phyloP scores from a whole-genome alignment of 441 rosid genomes.

The Isatis lusitanica region DNA sequence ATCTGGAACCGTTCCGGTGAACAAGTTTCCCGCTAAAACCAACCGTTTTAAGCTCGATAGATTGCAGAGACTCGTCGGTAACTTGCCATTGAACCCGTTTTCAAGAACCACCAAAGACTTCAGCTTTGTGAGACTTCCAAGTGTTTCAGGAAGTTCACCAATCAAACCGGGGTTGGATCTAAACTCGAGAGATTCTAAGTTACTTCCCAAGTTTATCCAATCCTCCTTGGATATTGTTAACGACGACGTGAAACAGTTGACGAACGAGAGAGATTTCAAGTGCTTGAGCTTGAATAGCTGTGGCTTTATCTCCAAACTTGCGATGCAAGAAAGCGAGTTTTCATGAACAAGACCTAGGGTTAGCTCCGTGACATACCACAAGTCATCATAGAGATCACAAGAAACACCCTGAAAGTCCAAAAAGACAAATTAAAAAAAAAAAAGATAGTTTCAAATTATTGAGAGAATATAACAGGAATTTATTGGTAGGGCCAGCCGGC shows the following conservation, averaged over 20 bases:
- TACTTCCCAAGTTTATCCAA: conserved; percentile 56
- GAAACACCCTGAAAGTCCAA: conserved; percentile 66
- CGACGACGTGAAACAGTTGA: conserved; percentile 60
- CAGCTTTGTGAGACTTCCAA: conserved; percentile 57
- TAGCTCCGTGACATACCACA: conserved; percentile 75
- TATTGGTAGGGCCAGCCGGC: conserved; percentile 9
- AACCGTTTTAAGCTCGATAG: conserved; percentile 54
- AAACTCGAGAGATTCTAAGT: conserved; percentile 65
- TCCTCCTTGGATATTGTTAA: conserved; percentile 33
- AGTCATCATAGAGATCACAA: conserved; percentile 68
- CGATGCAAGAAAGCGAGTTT: conserved; percentile 63
- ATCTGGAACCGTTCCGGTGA: conserved; percentile 56
- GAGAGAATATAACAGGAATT: not conserved
- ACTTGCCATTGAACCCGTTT: conserved; percentile 61
- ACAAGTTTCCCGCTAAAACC: conserved; percentile 65
- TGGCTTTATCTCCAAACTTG: conserved; percentile 51
- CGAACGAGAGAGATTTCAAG: conserved; percentile 69
- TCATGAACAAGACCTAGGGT: conserved; percentile 74
- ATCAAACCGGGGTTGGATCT: conserved; percentile 69
- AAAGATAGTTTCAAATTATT: not conserved
- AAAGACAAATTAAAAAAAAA: not conserved
- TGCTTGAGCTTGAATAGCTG: conserved; percentile 68
- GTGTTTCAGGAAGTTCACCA: conserved; percentile 57
- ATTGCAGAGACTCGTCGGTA: conserved; percentile 49
- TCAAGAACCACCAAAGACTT: conserved; percentile 69